phyloP scores from a whole-genome alignment of 768 basidiomycete genomes.

The Tubosaeta sp. region DNA sequence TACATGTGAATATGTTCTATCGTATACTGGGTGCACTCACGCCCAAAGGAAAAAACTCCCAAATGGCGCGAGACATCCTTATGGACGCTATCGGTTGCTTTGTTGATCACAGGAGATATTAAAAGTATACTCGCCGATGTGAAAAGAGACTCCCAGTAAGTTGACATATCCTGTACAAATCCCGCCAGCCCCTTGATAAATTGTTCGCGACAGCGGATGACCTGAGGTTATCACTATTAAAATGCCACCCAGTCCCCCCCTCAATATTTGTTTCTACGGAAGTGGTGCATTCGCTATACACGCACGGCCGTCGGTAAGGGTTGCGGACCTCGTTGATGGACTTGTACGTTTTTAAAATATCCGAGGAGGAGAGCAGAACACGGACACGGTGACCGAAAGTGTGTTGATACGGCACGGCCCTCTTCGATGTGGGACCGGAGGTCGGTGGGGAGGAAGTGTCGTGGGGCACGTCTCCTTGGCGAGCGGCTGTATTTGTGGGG shows the following conservation, averaged over 20 bases:
- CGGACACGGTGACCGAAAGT: conserved; percentile 63
- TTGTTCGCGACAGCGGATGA: conserved; percentile 40
- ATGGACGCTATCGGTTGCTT: conserved; percentile 61
- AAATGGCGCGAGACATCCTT: conserved; percentile 59
- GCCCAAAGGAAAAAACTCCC: conserved; percentile 57
- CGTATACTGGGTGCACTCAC: conserved; percentile 48
- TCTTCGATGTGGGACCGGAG: conserved; percentile 61
- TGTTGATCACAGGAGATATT: conserved; percentile 55
- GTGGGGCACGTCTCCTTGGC: conserved; percentile 34
- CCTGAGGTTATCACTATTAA: conserved; percentile 48
- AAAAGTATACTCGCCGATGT: conserved; percentile 29
- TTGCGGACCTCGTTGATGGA: conserved; percentile 66
- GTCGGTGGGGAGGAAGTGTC: conserved; percentile 29
- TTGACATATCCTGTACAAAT: conserved; percentile 6
- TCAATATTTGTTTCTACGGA: conserved; percentile 41
- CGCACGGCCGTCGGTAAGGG: conserved; percentile 56
- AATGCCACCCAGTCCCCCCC: conserved; percentile 52
- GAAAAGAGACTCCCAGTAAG: conserved; percentile 19
- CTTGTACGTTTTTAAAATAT: conserved; percentile 38
- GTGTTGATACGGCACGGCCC: conserved; percentile 37
- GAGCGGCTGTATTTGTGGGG: conserved; percentile 70
- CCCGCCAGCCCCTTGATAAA: neutral
- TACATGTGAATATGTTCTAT: conserved; percentile 57
- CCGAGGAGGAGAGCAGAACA: conserved; percentile 34
- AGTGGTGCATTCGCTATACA: conserved; percentile 43